A percentile compares a stretch with the other conserved stretches of the same genome.
Conservation (phyloP, 1,284 basidiomycete species). For the Sanghuangporus baumii region DNA sequence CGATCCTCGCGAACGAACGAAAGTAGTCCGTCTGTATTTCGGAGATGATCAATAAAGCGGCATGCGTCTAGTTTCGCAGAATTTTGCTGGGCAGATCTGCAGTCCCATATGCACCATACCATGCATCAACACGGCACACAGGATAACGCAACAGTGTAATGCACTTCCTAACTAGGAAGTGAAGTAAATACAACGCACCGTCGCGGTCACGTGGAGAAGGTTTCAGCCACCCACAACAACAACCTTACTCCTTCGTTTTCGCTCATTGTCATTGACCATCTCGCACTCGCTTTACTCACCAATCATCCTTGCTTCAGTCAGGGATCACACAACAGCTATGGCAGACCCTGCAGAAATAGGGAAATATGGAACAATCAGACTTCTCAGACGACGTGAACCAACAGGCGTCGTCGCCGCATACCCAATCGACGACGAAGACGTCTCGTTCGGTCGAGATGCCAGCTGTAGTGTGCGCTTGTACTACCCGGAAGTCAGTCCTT, state of each 20-base stretch:
- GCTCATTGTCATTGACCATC: not conserved
- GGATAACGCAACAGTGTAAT: too few species aligned
- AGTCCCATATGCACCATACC: too few species aligned
- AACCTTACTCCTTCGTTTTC: not conserved
- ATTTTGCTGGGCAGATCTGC: too few species aligned
- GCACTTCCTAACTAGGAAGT: not conserved
- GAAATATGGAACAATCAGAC: constrained; percentile 52
- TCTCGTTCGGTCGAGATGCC: constrained; percentile 62
- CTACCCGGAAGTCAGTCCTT: constrained; percentile 51
- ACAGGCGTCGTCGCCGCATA: constrained; percentile 51
- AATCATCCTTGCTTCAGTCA: not conserved
- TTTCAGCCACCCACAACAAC: not conserved
- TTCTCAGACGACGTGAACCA: constrained; percentile 46
- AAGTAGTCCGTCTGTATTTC: too few species aligned
- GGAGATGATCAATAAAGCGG: too few species aligned
- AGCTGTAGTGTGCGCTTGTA: constrained; percentile 62
- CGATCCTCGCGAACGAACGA: too few species aligned
- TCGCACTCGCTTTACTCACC: not conserved
- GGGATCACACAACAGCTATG: not conserved
- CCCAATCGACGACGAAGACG: constrained; percentile 59
- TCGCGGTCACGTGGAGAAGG: not conserved
- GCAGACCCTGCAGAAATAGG: constrained; percentile 48
- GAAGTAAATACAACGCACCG: not conserved
- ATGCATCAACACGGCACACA: too few species aligned
- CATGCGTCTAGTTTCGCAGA: too few species aligned